These are phyloP conservation scores for Dioscorea dumetorum DNA, from an alignment of 106 monocot species.

Conservation along the genomic window DNA sequence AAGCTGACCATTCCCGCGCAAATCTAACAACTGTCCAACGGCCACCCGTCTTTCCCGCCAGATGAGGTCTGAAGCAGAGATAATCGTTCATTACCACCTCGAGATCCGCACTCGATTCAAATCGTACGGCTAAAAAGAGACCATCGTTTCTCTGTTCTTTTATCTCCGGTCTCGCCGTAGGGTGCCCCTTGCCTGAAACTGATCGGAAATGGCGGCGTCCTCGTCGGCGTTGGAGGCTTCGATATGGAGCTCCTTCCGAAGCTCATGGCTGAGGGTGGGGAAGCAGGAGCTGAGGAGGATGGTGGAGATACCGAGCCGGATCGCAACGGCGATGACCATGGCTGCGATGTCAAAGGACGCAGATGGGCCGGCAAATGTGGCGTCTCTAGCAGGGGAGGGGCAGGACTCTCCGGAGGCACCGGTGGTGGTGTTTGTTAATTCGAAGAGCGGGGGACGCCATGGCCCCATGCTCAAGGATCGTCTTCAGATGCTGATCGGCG, in stretches of 20 bases:
- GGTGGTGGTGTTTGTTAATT: constrained; percentile 82
- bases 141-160: background rate
- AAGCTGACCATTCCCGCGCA: too few species aligned
- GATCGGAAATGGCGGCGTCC: constrained; percentile 23
- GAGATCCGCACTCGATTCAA: too few species aligned
- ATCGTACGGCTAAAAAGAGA: background rate
- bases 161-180: background rate
- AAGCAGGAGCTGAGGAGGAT: constrained; percentile 52
- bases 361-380: background rate
- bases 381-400: background rate
- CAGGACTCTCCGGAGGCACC: constrained; percentile 48
- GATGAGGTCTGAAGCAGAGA: too few species aligned
- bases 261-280: constrained; percentile 55
- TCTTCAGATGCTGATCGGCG: constrained; percentile 63
- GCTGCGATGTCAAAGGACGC: background rate
- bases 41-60: too few species aligned
- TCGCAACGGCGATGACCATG: constrained; percentile 5
- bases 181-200: too few species aligned
- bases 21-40: too few species aligned
- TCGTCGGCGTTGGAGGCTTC: constrained; percentile 29
- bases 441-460: constrained; percentile 71
- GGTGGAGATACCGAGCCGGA: constrained; percentile 59
- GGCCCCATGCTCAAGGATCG: constrained; percentile 61
- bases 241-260: constrained; percentile 13
- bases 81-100: too few species aligned